Base-by-base conservation (phyloP, 1,284 basidiomycete genomes). In the Sphaerobolus stellatus region DNA sequence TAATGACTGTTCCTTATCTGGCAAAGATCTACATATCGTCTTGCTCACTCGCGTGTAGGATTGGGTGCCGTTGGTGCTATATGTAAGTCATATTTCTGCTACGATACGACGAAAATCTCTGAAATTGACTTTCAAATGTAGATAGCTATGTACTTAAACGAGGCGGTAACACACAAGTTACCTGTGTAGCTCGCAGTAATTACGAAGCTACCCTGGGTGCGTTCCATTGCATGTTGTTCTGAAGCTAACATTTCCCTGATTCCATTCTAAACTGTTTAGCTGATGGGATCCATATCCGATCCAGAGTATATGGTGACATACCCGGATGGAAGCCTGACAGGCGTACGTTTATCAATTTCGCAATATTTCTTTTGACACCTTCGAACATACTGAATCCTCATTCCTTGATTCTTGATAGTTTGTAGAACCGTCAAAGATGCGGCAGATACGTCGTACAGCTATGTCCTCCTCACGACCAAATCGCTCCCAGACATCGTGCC, bases 141-240 rank as follows among this genome's bases (percentile, higher is more conserved):
- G 83, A 90, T 66, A 78, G 86, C 0, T 75, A 83, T 49, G 74
- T 90, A 27, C 74, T 91, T 30, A 78, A 85, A 62, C 73, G 73
- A 53, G 81, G 82, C 53, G 84, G 84, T 6, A 73, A 75, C 29
- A 84, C 80, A 1, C 72, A 79, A n/a, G 83, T 92, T 9, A 91
- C 88, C 1, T 84, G 78, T 11, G 84, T 91, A 4, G 89, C 89
- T 1, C 71, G 90, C 49, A 83, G 86, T 51, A 92, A 92, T 62
- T 88, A 83, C 63, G 75, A 80, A 24, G 71, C 77, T 2, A 78
- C 86, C 22, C 75, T 76, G 11, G 71, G 83, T 82, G 49, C 49
- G 70, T 62, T 20, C 52, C 44, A 20, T 45, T 20, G 38, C 25
- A 22, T 29, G n/a, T 22, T 46, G 28, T 38, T 20, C 20, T 28